phyloP scores from a whole-genome alignment of 2,329 filamentous ascomycete genomes.

The Berkeleyomyces rouxiae region DNA sequence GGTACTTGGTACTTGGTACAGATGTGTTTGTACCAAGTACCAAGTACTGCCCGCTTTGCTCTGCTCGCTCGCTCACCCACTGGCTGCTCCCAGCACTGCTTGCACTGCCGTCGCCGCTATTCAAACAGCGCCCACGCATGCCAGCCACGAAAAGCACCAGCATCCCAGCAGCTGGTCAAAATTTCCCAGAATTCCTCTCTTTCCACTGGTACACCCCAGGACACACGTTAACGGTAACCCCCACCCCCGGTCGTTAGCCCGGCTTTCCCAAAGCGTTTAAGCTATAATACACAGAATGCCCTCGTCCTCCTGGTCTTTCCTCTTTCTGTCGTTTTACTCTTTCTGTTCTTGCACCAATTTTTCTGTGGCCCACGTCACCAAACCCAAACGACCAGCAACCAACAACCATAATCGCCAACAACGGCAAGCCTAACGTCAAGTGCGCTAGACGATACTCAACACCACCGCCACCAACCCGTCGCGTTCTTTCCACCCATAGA shows the following conservation, averaged over 20 bases:
- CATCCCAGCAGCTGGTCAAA: conserved; percentile 4
- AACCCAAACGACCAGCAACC: neutral
- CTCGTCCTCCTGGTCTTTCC: conserved; percentile 11
- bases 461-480: neutral
- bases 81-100: neutral
- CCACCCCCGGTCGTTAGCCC: neutral
- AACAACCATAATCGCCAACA: neutral
- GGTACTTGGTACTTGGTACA: too few species aligned
- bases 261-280: neutral
- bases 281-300: conserved; percentile 10
- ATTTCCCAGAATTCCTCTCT: conserved; percentile 2
- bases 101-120: neutral
- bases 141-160: conserved; percentile 6
- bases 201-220: neutral
- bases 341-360: conserved; percentile 4
- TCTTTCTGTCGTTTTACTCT: conserved; percentile 12
- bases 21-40: neutral
- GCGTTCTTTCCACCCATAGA: neutral
- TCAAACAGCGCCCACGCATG: neutral
- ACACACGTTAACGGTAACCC: neutral
- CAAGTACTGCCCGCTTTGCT: neutral
- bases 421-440: neutral
- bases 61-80: neutral
- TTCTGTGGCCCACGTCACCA: neutral
- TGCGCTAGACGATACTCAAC: neutral